Base-by-base conservation (phyloP, 2,329 filamentous ascomycete species). In the Septoria linicola region DNA sequence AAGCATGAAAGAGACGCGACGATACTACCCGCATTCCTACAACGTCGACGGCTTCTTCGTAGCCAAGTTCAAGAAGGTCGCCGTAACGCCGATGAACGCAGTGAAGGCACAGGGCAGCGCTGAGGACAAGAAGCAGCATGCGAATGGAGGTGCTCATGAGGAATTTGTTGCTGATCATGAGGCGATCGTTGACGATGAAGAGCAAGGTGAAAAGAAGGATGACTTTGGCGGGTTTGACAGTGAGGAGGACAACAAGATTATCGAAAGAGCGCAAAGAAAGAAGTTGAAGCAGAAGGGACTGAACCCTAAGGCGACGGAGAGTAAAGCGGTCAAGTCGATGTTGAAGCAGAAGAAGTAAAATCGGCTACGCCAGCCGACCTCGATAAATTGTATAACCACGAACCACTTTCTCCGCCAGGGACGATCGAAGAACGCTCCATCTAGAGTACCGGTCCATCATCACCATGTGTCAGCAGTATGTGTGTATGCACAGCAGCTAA, bases 31-130 rank as follows among this genome's bases (percentile, higher is more conserved):
- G 0, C 89, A 96, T 69, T 81, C 87, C 16, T 89, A 93, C 76
- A 96, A 96, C 73, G 90, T 99, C 27, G 93, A 97, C 70, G 93
- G 93, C 59, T 99, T 99, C 83, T 99, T 90, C 69, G 93, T 99
- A 55, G 89, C 90, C 66, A 99, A 99, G 73, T 87, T 99, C 74
- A 91, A 95, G 73, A 99, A 99, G 80, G 82, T 82, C 13, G 92
- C 83, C 0, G 87, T 89, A 2, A 88, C 87, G 34, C 85, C 88
- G 1, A 73, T 78, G 50, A 82, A 80, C 47, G 76, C 79, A 2
- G 74, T 79, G 7, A 65, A 67, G 46, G 68, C 72, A 48, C 70
- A 71, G 42, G 67, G 61, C 16, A 60, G 64, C 51, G 59, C 30
- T 48, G 64, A 63, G 31, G 62, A 62, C 35, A 63, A 65, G 57